Evolutionary conservation across 2,329 filamentous ascomycete genomes (phyloP).

Genomic region (Alternaria infectoria): DNA sequence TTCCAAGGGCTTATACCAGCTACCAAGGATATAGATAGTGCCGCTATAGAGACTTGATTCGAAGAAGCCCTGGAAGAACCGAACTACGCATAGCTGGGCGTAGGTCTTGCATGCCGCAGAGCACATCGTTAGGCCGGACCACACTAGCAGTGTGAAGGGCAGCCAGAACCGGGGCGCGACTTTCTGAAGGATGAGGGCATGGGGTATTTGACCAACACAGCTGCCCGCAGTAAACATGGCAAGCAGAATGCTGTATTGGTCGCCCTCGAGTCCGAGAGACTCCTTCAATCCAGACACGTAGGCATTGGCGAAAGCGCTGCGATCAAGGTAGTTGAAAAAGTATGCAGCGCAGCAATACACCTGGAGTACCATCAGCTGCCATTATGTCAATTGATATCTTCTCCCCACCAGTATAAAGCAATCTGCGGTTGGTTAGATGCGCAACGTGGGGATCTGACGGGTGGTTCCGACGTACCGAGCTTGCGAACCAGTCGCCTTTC

Average conservation of each 20-base stretch:
- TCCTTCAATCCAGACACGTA: conserved; percentile 40
- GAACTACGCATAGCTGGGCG: conserved; percentile 31
- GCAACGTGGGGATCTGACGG: neutral
- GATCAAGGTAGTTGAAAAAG: conserved; percentile 42
- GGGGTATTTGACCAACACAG: conserved; percentile 39
- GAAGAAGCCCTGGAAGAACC: conserved; percentile 37
- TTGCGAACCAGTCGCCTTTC: conserved; percentile 36
- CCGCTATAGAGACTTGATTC: conserved; percentile 38
- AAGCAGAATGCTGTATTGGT: conserved; percentile 38
- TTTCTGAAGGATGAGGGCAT: conserved; percentile 38
- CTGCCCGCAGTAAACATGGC: conserved; percentile 38
- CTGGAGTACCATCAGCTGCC: neutral
- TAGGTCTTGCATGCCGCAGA: conserved; percentile 37
- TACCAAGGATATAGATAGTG: conserved; percentile 39
- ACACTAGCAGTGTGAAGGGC: conserved; percentile 34
- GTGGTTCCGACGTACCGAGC: conserved; percentile 17
- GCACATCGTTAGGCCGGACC: conserved; percentile 39
- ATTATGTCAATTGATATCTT: no score
- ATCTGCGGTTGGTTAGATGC: conserved; percentile 12
- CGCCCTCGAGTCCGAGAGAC: conserved; percentile 28
- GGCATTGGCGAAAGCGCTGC: conserved; percentile 37
- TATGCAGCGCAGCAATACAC: conserved; percentile 41
- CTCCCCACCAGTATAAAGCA: conserved; percentile 29
- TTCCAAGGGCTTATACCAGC: conserved; percentile 36
- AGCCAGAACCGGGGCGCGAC: conserved; percentile 38